Conservation (phyloP, 2,329 filamentous ascomycete species). For the Epichloe elymi region DNA sequence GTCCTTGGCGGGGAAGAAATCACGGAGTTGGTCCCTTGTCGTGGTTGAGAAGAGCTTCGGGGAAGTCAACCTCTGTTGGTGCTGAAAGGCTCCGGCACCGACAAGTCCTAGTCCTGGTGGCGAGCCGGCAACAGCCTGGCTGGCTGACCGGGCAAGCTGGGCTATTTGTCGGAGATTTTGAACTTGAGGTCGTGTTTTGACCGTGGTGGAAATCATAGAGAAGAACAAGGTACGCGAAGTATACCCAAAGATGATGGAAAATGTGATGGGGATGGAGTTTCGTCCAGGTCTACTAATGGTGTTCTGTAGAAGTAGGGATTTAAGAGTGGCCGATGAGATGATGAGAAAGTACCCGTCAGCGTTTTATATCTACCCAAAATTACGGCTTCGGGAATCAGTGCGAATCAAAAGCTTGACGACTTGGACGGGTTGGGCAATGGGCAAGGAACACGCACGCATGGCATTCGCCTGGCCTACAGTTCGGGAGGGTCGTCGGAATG, state of each 20-base stretch:
- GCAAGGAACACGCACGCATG: too few species aligned
- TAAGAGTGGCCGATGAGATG: too few species aligned
- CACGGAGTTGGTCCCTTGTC: conserved; percentile 29
- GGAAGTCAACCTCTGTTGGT: background rate
- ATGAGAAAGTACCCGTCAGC: too few species aligned
- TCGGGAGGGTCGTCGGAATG: too few species aligned
- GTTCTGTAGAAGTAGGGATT: too few species aligned
- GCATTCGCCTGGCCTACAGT: too few species aligned
- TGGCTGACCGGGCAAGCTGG: conserved; percentile 9
- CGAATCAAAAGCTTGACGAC: too few species aligned
- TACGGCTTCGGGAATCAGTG: too few species aligned
- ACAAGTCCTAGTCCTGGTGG: conserved; percentile 7
- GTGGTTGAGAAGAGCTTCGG: conserved; percentile 37
- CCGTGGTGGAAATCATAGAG: conserved; percentile 16
- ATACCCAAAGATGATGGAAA: background rate
- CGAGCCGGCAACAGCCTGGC: conserved; percentile 3
- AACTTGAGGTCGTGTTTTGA: conserved; percentile 9
- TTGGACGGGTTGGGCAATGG: too few species aligned
- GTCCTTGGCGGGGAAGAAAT: conserved; percentile 50
- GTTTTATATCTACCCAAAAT: too few species aligned
- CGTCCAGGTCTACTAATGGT: background rate
- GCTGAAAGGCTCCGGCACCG: conserved; percentile 7
- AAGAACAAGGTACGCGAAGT: background rate
- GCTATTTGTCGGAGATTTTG: conserved; percentile 13
- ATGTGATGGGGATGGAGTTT: background rate